Percentiles rank a stretch among this genome's conserved stretches.
Evolutionary conservation across 495 filamentous ascomycete genomes (phyloP).

Genomic region (Penicillium desertorum): DNA sequence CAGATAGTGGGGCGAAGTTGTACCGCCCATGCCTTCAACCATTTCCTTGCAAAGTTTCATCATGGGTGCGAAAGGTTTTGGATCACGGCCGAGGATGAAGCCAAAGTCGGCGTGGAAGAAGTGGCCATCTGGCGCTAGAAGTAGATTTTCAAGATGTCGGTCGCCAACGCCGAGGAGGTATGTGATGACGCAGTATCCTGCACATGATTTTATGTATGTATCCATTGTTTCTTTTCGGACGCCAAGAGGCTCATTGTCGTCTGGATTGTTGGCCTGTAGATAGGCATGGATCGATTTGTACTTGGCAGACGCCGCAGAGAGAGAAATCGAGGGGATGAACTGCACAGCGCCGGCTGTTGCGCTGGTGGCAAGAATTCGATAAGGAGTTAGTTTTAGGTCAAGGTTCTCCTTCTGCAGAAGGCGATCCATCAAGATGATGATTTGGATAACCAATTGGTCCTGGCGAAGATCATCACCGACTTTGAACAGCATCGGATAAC

Average conservation of each 20-base stretch:
- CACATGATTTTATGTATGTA: constrained; percentile 92
- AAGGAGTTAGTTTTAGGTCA: constrained; percentile 91
- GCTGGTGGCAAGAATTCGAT: constrained; percentile 92
- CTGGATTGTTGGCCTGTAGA: constrained; percentile 86
- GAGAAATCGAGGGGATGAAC: constrained; percentile 81
- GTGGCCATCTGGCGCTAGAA: constrained; percentile 82
- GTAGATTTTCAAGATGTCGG: constrained; percentile 92
- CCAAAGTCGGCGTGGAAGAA: constrained; percentile 99
- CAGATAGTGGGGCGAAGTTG: constrained; percentile 71
- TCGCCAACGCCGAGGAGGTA: constrained; percentile 98
- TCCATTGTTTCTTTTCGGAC: constrained; percentile 92
- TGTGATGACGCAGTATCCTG: constrained; percentile 98
- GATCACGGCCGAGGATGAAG: constrained; percentile 95
- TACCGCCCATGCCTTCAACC: constrained; percentile 97
- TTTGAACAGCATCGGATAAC: constrained; percentile 95
- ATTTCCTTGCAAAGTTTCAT: constrained; percentile 98
- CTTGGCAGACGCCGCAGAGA: constrained; percentile 76
- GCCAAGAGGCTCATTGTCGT: constrained; percentile 75
- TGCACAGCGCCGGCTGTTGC: constrained; percentile 87
- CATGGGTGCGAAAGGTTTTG: constrained; percentile 92
- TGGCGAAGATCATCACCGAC: constrained; percentile 95
- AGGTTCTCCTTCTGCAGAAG: constrained; percentile 95
- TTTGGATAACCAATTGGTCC: constrained; percentile 97
- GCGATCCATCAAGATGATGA: constrained; percentile 97
- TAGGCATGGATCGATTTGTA: constrained; percentile 85